Percentiles rank a stretch among this genome's conserved stretches.
Conservation (phyloP, 768 basidiomycete genomes). For the Collybiopsis luxurians region DNA sequence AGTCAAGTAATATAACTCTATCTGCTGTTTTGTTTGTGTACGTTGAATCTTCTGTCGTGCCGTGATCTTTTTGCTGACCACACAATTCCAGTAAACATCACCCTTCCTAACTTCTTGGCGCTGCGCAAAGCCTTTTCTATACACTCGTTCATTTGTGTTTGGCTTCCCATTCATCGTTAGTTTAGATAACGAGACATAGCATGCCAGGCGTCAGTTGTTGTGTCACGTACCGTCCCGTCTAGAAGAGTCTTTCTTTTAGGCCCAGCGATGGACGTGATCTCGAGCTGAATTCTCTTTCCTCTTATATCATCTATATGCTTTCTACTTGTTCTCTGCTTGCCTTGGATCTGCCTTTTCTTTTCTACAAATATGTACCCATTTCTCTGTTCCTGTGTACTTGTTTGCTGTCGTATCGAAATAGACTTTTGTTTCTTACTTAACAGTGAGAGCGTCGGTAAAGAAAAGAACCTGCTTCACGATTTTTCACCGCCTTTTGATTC, state of each 20-base stretch:
- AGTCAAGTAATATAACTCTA: slow-evolving; percentile 46
- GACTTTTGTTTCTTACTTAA: too few species aligned
- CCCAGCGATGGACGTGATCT: slow-evolving; percentile 69
- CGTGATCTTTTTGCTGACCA: too few species aligned
- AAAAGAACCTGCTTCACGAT: too few species aligned
- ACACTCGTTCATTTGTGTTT: slow-evolving; percentile 13
- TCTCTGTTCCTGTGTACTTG: neutral
- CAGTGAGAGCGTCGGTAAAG: too few species aligned
- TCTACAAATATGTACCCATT: neutral
- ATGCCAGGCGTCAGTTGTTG: slow-evolving; percentile 52
- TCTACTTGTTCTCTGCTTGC: too few species aligned
- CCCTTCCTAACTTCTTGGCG: neutral
- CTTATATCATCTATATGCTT: too few species aligned
- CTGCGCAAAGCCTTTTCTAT: slow-evolving; percentile 25
- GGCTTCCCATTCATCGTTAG: slow-evolving; percentile 22
- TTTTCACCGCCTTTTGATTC: too few species aligned
- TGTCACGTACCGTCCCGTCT: slow-evolving; percentile 67
- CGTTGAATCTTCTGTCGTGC: too few species aligned
- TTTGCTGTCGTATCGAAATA: neutral
- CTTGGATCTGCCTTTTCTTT: neutral
- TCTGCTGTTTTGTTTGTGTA: slow-evolving; percentile 11
- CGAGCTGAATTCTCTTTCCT: slow-evolving; percentile 39
- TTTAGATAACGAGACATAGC: slow-evolving; percentile 23
- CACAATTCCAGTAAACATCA: neutral
- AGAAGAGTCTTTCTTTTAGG: slow-evolving; percentile 36